Evolutionary conservation across 768 basidiomycete species (phyloP), one percentile per base, ranked within the genome.

Genomic region (Podaxis mareebaensis): DNA sequence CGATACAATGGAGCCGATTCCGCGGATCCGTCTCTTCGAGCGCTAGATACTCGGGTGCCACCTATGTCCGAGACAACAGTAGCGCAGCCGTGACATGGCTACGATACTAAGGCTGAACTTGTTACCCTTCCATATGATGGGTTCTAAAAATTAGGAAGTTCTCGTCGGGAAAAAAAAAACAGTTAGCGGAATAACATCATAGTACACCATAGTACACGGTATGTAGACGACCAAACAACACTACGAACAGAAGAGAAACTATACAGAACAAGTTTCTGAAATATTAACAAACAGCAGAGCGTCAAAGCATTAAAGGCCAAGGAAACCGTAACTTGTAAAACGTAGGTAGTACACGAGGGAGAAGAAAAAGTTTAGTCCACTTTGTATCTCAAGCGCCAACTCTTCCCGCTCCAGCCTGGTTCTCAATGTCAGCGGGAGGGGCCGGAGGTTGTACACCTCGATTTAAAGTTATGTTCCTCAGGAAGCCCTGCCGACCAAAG

Each of bases 401-500:
- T 36, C 69, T 64, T 40, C 65, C 66, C 55, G 64, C 15, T 28
- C 67, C 67, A 17, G 60, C 69, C 44, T 36, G 52, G 55, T 58
- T 68, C 58, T 70, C 69, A 6, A 70, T 65, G 42, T 70, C 69
- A 65, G 59, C 63, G 60, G 38, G 63, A 36, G 30, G 36, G 30
- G 60, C 63, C 63, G 54, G 65, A 64, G 44, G 17, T 46, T 38
- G 36, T 40, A 15, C 54, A 56, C 36, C 20, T 38, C 54, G 20
- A 24, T 40, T 40, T 38, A 72, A 65, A 52, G 65, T 73, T 53
- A 71, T 57, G n/a, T 69, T 70, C 46, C 76, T 67, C 69, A 77
- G 69, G 61, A 77, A 76, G 28, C 69, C 67, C 26, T 76, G 74
- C 1, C 75, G 64, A 12, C 22, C 26, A 72, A 66, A 54, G 64